These are phyloP conservation scores for Mycena maculata DNA, from an alignment of 768 basidiomycete genomes.

Conservation along the genomic window DNA sequence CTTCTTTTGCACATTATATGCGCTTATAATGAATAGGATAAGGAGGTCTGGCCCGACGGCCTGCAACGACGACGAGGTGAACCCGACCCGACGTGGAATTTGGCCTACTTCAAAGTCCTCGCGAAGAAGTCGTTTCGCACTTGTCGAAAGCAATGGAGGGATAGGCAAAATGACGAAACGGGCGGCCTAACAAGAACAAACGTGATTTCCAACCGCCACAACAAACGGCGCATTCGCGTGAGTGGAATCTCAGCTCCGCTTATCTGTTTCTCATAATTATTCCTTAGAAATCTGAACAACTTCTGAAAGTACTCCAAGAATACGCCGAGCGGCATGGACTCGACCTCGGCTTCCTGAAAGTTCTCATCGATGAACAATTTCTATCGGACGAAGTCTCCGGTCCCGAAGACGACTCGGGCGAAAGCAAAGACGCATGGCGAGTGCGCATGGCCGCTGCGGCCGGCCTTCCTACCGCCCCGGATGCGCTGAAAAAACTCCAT, in stretches of 20 bases:
- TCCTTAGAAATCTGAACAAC: not conserved
- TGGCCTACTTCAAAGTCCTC: not conserved
- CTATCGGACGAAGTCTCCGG: conserved; percentile 5
- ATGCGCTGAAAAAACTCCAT: not conserved
- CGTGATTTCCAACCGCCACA: not conserved
- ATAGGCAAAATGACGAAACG: not conserved
- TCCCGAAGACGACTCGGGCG: not conserved
- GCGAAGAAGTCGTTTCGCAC: not conserved
- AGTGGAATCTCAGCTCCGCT: not conserved
- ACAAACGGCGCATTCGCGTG: not conserved
- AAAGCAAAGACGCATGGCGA: not conserved
- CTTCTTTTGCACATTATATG: not conserved
- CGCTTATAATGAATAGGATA: not conserved
- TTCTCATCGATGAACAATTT: not conserved
- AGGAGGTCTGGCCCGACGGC: not conserved
- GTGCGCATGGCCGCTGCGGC: not conserved
- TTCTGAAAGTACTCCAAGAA: not conserved
- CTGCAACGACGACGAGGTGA: not conserved
- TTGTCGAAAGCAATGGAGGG: not conserved
- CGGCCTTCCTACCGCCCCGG: not conserved
- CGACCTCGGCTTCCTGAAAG: not conserved
- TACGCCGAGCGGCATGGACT: not conserved
- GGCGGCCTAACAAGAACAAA: not conserved
- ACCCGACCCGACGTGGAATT: not conserved
- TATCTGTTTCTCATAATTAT: not conserved